A percentile compares a stretch with the other conserved stretches of the same genome.
These are phyloP conservation scores for Cystobasidium ongulense DNA, from an alignment of 768 basidiomycete species.

Conservation along the genomic window DNA sequence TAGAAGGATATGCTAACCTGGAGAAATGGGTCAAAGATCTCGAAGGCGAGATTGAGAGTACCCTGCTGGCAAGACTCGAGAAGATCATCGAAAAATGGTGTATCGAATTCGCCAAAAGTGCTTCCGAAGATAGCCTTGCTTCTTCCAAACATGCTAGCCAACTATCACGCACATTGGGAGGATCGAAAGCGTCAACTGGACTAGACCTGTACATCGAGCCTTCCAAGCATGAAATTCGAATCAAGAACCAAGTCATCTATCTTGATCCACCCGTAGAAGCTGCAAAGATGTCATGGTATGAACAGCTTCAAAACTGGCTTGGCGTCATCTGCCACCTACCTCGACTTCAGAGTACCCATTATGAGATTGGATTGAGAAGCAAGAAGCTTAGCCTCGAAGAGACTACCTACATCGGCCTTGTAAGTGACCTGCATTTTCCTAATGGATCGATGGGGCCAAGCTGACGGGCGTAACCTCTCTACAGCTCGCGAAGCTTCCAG, in stretches of 20 bases:
- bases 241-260: conserved; percentile 98
- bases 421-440: conserved; percentile 46
- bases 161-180: background rate
- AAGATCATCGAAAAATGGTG: conserved; percentile 82
- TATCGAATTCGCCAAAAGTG: conserved; percentile 63
- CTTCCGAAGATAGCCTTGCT: background rate
- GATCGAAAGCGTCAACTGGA: conserved; percentile 18
- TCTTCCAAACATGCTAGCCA: background rate
- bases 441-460: background rate
- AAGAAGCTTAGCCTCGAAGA: conserved; percentile 59
- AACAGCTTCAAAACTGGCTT: conserved; percentile 80
- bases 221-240: conserved; percentile 88
- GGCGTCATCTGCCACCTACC: conserved; percentile 74
- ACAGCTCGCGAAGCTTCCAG: conserved; percentile 66
- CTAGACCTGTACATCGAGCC: conserved; percentile 61
- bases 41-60: conserved; percentile 69
- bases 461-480: background rate
- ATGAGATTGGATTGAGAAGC: conserved; percentile 91
- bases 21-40: conserved; percentile 84
- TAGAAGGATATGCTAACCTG: conserved; percentile 91
- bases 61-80: conserved; percentile 64
- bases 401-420: conserved; percentile 72
- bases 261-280: conserved; percentile 95
- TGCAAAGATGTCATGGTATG: conserved; percentile 80
- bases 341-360: conserved; percentile 86